Base-by-base conservation (phyloP, 179 eudicot species). In the Beta macrorhiza region DNA sequence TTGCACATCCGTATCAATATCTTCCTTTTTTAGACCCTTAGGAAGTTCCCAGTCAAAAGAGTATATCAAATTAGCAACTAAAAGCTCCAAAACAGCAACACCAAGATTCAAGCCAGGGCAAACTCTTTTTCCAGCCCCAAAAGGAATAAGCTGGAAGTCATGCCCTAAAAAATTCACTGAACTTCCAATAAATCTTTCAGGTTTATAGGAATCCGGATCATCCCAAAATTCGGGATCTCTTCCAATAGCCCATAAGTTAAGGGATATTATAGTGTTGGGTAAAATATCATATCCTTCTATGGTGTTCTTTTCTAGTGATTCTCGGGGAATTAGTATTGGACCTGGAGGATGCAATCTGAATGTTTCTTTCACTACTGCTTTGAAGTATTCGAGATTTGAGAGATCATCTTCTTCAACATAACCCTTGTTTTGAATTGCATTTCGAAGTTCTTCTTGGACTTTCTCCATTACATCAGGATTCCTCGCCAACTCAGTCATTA, bases 41-140 rank as follows among this genome's bases (percentile, higher is more conserved):
- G 80, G 80, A 15, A 78, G 32, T 37, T 78, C 71, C 80, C 80
- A 78, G 2, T 78, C 51, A 67, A 78, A 67, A 47, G 53, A 55
- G 14, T 67, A 61, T n/a, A 77, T 20, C n/a, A 77, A 51, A 47
- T 25, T 77, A 14, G 79, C 79, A 12, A 77, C 53, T 61, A 47
- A 16, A 53, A 78, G 80, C 74, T 78, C 74, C 6, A 78, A 22
- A 4, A n/a, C n/a, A 25, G 32, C 63, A 29, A 65, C 7, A 8
- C 80, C 80, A 11, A 78, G 63, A 10, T 29, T 1, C 7, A 67
- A 11, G 2, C 62, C 80, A 25, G 6, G 80, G 80, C 25, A 25
- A 25, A 25, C 25, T 25, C 25, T 25, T 59, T 67, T 67, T 15
- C 64, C 74, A 6, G 74, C 29, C n/a, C 80, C 80, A 78, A 78